These are phyloP conservation scores for Allium cepa DNA, from an alignment of 106 monocot species.

Conservation along the genomic window DNA sequence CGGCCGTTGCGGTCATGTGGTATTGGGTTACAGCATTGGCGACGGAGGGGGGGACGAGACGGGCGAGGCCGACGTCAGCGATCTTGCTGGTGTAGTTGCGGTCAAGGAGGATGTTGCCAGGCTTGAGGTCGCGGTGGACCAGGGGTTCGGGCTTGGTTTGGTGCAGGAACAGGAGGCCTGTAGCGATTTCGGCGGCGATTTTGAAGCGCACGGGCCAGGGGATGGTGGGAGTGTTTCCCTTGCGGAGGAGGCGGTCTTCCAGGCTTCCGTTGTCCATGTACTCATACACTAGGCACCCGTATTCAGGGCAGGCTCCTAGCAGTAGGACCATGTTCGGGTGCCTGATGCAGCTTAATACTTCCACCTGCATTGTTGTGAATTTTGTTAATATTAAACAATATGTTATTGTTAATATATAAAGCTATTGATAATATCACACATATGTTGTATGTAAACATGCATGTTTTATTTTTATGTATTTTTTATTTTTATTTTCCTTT, in stretches of 20 bases:
- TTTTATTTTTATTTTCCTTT: no score
- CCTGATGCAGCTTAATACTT: slow-evolving; percentile 68
- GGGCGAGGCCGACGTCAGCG: slow-evolving; percentile 71
- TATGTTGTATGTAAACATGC: no score
- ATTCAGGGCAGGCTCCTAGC: slow-evolving; percentile 79
- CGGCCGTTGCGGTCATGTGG: slow-evolving; percentile 73
- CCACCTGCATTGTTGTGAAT: slow-evolving; percentile 14
- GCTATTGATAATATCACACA: no score
- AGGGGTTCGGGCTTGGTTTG: slow-evolving; percentile 79
- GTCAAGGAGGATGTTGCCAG: slow-evolving; percentile 73
- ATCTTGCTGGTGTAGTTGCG: slow-evolving; percentile 75
- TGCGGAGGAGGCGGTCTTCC: slow-evolving; percentile 68
- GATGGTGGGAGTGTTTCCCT: slow-evolving; percentile 48
- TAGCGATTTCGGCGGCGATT: slow-evolving; percentile 74
- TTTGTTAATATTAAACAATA: no score
- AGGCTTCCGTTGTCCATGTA: slow-evolving; percentile 84
- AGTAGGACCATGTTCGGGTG: slow-evolving; percentile 87
- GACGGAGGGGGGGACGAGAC: slow-evolving; percentile 65
- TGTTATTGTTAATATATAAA: no score
- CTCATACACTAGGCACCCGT: slow-evolving; percentile 77
- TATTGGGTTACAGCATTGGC: slow-evolving; percentile 69
- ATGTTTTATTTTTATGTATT: no score
- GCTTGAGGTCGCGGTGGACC: slow-evolving; percentile 82
- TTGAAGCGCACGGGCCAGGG: slow-evolving; percentile 78
- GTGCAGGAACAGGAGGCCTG: slow-evolving; percentile 69